A percentile compares a stretch with the other conserved stretches of the same genome.
Evolutionary conservation across 2,329 filamentous ascomycete species (phyloP).

Genomic region (Trichophyton benhamiae): DNA sequence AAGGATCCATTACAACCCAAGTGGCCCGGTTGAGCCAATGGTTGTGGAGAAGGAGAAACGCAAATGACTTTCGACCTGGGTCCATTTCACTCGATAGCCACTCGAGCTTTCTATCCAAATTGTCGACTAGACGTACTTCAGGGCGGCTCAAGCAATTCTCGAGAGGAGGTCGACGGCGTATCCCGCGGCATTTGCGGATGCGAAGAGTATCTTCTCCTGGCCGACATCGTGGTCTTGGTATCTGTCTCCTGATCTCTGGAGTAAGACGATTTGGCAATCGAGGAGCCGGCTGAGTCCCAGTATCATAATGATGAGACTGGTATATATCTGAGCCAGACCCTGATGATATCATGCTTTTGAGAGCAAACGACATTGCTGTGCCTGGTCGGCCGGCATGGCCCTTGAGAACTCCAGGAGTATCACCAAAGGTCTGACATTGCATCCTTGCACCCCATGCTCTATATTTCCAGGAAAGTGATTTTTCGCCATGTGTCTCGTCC

Average conservation of each 20-base stretch:
- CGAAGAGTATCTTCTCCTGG: not conserved
- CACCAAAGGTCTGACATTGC: constrained; percentile 21
- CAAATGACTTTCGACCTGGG: constrained; percentile 29
- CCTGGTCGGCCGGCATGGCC: constrained; percentile 25
- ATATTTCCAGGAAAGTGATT: constrained; percentile 19
- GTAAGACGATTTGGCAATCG: not conserved
- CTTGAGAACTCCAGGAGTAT: constrained; percentile 11
- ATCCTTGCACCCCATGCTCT: constrained; percentile 28
- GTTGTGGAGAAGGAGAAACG: constrained; percentile 30
- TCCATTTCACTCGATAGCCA: constrained; percentile 29
- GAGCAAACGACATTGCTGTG: constrained; percentile 22
- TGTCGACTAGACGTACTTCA: constrained; percentile 26
- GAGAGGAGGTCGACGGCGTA: not conserved
- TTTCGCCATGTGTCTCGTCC: not conserved
- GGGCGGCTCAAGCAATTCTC: constrained; percentile 20
- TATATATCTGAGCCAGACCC: constrained; percentile 2
- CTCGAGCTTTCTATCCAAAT: constrained; percentile 26
- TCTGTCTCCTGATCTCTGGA: not conserved
- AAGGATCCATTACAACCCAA: constrained; percentile 29
- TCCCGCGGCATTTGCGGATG: not conserved
- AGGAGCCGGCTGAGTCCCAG: not conserved
- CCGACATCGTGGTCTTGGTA: not conserved
- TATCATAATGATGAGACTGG: not conserved
- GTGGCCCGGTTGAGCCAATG: constrained; percentile 33
- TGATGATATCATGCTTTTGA: constrained; percentile 17